Evolutionary conservation across 495 filamentous ascomycete genomes (phyloP).

Genomic region (Neurospora sp.): DNA sequence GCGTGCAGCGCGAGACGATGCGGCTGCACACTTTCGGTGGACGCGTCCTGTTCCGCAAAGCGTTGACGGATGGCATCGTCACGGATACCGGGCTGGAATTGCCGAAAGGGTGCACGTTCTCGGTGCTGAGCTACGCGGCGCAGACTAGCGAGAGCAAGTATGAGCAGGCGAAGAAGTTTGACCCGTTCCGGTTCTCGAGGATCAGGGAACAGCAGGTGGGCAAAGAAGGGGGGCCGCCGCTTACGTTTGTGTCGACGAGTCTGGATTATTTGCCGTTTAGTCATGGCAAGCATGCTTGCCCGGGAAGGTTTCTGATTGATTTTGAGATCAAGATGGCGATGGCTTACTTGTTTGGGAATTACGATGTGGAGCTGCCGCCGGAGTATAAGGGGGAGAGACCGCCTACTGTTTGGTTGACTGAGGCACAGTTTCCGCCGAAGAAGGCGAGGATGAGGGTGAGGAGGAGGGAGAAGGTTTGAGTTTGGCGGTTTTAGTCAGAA

Average conservation of each 20-base stretch:
- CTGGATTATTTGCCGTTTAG: conserved; percentile 27
- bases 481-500: neutral
- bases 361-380: conserved; percentile 28
- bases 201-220: neutral
- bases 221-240: conserved; percentile 7
- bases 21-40: conserved; percentile 25
- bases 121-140: conserved; percentile 17
- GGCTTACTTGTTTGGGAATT: conserved; percentile 25
- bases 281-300: conserved; percentile 35
- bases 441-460: conserved; percentile 21
- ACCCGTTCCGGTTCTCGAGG: conserved; percentile 18
- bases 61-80: conserved; percentile 13
- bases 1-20: conserved; percentile 32
- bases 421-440: conserved; percentile 18
- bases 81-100: conserved; percentile 25
- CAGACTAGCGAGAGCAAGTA: conserved; percentile 25
- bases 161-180: conserved; percentile 13
- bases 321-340: conserved; percentile 34
- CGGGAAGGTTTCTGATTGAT: conserved; percentile 33
- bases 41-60: conserved; percentile 23
- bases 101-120: conserved; percentile 20
- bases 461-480: conserved; percentile 1
- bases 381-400: conserved; percentile 22
- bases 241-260: conserved; percentile 6
- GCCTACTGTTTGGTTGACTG: conserved; percentile 20